These are phyloP conservation scores for Oryza glumipatula DNA, from an alignment of 176 grass and related monocot species.

Conservation along the genomic window DNA sequence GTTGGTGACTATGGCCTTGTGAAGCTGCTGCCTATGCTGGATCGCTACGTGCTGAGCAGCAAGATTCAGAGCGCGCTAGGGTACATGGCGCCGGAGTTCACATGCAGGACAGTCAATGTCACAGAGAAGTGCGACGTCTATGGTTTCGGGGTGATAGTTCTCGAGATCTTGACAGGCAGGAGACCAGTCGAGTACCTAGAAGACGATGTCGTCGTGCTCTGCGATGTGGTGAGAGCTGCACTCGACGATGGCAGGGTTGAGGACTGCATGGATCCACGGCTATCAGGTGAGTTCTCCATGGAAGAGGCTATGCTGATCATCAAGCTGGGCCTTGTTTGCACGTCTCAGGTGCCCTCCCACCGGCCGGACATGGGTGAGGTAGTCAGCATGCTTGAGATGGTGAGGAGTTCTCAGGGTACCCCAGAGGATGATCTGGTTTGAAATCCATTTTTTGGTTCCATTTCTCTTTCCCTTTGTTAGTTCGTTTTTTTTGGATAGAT, in stretches of 20 bases:
- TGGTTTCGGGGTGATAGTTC: constrained; percentile 69
- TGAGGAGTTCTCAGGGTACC: constrained; percentile 56
- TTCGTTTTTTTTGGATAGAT: constrained; percentile 20
- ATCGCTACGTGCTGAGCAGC: constrained; percentile 77
- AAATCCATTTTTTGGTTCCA: constrained; percentile 30
- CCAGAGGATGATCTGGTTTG: constrained; percentile 60
- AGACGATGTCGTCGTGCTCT: constrained; percentile 71
- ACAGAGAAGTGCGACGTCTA: constrained; percentile 84
- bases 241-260: constrained; percentile 60
- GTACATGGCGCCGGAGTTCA: constrained; percentile 88
- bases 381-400: constrained; percentile 73
- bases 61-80: constrained; percentile 80
- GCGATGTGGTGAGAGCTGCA: constrained; percentile 60
- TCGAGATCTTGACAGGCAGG: constrained; percentile 76
- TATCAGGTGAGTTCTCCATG: constrained; percentile 63
- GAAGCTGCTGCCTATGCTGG: constrained; percentile 72
- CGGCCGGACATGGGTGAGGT: constrained; percentile 71
- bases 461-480: not conserved
- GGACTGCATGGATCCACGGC: constrained; percentile 58
- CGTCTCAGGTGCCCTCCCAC: constrained; percentile 76
- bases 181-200: constrained; percentile 75
- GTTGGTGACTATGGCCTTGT: constrained; percentile 78
- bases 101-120: constrained; percentile 63
- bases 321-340: constrained; percentile 81
- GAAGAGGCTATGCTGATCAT: constrained; percentile 61